A percentile compares a stretch with the other conserved stretches of the same genome.
These are phyloP conservation scores for Deinandra increscens DNA, from an alignment of 129 eudicot genomes.

Conservation along the genomic window DNA sequence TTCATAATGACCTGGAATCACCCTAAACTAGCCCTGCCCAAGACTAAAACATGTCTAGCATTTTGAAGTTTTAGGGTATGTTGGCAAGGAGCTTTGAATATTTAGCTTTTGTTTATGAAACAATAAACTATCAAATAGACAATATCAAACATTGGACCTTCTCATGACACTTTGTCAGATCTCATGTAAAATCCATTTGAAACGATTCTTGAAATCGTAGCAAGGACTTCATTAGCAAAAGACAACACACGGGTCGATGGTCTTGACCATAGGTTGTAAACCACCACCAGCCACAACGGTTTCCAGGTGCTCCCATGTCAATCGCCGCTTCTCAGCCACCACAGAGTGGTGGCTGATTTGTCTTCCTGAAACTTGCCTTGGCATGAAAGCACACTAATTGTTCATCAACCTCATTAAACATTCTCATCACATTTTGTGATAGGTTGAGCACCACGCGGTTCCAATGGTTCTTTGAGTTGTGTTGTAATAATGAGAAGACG, in stretches of 20 bases:
- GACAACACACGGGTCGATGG: constrained; percentile 28
- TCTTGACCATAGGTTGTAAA: constrained; percentile 24
- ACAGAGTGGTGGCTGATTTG: constrained; percentile 29
- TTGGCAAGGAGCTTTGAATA: neutral
- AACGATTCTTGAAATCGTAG: constrained; percentile 3
- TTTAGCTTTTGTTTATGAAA: neutral
- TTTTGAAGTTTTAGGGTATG: neutral
- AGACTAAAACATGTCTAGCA: neutral
- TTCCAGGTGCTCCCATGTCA: constrained; percentile 74
- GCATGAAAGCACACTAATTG: constrained; percentile 52
- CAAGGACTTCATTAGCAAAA: constrained; percentile 34
- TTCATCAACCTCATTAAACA: constrained; percentile 57
- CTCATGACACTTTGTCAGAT: constrained; percentile 3
- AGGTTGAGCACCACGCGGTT: constrained; percentile 66
- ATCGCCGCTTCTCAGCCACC: no score
- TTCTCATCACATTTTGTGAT: constrained; percentile 58
- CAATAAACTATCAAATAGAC: neutral
- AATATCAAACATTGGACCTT: constrained; percentile 3
- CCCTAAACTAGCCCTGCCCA: no score
- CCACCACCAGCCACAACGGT: neutral
- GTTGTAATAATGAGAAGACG: constrained; percentile 56
- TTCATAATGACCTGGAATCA: no score
- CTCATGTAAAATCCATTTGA: neutral
- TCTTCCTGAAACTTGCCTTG: constrained; percentile 54
- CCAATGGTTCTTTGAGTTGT: constrained; percentile 61